Percentiles rank a stretch among this genome's conserved stretches.
phyloP scores from a whole-genome alignment of 2,329 filamentous ascomycete species.

The Phialophora expanda region DNA sequence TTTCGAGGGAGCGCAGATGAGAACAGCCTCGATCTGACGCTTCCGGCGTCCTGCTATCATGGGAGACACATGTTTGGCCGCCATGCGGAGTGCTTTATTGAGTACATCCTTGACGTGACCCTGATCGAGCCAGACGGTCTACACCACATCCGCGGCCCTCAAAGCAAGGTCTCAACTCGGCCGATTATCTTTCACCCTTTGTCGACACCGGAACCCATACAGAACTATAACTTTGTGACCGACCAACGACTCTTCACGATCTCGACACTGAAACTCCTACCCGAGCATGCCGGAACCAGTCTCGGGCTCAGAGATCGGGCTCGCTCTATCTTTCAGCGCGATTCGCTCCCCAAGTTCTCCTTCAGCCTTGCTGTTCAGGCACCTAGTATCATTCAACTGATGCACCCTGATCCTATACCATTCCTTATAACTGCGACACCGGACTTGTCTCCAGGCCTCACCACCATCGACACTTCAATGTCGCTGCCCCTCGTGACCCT shows the following conservation, averaged over 20 bases:
- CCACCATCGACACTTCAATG: constrained; percentile 28
- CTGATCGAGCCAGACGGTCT: constrained; percentile 34
- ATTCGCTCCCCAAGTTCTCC: constrained; percentile 33
- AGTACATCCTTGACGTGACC: constrained; percentile 36
- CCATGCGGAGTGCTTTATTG: constrained; percentile 32
- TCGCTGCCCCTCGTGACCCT: constrained; percentile 23
- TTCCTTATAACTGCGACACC: constrained; percentile 29
- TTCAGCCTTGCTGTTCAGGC: constrained; percentile 31
- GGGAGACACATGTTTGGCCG: constrained; percentile 29
- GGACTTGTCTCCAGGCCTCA: constrained; percentile 22
- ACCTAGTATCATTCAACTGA: constrained; percentile 31
- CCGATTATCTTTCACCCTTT: constrained; percentile 34
- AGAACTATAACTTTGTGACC: constrained; percentile 23
- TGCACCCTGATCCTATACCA: constrained; percentile 28
- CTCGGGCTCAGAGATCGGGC: constrained; percentile 32
- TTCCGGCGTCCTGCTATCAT: constrained; percentile 34
- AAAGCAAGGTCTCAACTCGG: constrained; percentile 27
- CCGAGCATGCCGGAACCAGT: constrained; percentile 29
- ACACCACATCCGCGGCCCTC: constrained; percentile 29
- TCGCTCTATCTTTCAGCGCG: constrained; percentile 33
- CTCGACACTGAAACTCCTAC: constrained; percentile 31
- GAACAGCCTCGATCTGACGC: constrained; percentile 27
- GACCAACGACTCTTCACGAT: constrained; percentile 29
- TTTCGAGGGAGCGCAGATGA: constrained; percentile 26
- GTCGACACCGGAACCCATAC: constrained; percentile 33